Base-by-base conservation (phyloP, 2,329 filamentous ascomycete genomes). In the Camillea tinctor region DNA sequence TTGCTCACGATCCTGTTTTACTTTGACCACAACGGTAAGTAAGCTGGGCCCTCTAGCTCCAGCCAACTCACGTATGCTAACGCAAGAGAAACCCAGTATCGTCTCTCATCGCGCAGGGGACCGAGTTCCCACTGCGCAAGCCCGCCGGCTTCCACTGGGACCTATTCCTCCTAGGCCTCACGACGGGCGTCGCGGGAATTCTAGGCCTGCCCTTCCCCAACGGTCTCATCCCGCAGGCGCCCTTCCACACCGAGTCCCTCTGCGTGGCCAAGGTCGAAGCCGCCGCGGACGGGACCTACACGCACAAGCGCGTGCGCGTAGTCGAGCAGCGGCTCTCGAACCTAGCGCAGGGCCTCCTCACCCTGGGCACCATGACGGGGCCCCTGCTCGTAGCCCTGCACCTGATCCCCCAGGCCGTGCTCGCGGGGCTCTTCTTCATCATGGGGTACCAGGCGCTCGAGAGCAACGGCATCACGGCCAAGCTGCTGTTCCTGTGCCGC, bases 141-240 rank as follows among this genome's bases (percentile, higher is more conserved):
- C 91, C 91, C 2, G 89, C 91, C 51, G 91, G 91, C 15, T 94
- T 94, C 71, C 91, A 94, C 75, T 94, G 91, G 91, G 91, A 94
- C 68, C 74, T 94, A 48, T 93, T 93, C 76, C 84, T 94, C 26
- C 85, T 94, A 0, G 91, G 91, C 4, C 77, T 92, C 24, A 93
- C 90, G 1, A 93, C 91, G 0, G 89, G 88, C 54, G 76, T 93
- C 1, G 88, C 89, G 2, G 91, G 91, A 11, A 80, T 94, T 23
- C 80, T 94, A 15, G 91, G 91, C 17, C 82, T 94, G 11, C 91
- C 91, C 1, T 92, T 92, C 66, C 91, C 91, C 55, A 94, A 94
- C 72, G 91, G 91, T 30, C 84, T 94, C 24, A 93, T 94, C 65
- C 91, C 91, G 0, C 91, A 94, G 75, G 91, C 91, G 0, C 91